Percentiles rank a stretch among this genome's conserved stretches.
These are phyloP conservation scores for Trichoderma asperellum DNA, from an alignment of 2,329 filamentous ascomycete genomes.

Conservation along the genomic window DNA sequence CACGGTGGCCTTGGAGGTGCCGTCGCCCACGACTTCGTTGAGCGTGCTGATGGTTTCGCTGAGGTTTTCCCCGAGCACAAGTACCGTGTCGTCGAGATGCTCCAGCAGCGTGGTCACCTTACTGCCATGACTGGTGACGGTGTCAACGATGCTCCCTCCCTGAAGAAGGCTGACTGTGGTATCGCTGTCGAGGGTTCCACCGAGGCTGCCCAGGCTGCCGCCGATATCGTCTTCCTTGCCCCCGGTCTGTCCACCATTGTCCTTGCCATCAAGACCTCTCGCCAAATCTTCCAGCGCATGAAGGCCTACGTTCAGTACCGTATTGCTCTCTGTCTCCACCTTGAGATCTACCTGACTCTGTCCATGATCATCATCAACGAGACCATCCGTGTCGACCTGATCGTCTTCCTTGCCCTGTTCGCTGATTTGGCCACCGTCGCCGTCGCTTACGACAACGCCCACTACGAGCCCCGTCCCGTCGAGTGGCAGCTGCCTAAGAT, in stretches of 20 bases:
- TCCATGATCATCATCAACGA: conserved; percentile 90
- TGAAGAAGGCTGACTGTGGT: conserved; percentile 94
- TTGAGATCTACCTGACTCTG: conserved; percentile 88
- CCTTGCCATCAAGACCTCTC: conserved; percentile 87
- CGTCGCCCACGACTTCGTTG: conserved; percentile 96
- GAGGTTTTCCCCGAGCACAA: conserved; percentile 96
- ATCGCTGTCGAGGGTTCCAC: conserved; percentile 93
- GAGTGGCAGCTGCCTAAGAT: conserved; percentile 96
- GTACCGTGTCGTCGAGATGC: conserved; percentile 90
- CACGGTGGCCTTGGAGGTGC: conserved; percentile 84
- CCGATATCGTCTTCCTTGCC: conserved; percentile 92
- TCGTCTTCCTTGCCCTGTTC: conserved; percentile 95
- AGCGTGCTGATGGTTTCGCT: conserved; percentile 92
- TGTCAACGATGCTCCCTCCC: conserved; percentile 89
- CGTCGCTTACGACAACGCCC: conserved; percentile 92
- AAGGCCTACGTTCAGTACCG: conserved; percentile 95
- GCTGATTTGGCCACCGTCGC: conserved; percentile 90
- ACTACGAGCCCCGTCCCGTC: conserved; percentile 81
- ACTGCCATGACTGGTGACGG: conserved; percentile 96
- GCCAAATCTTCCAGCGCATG: conserved; percentile 97
- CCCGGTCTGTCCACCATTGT: conserved; percentile 91
- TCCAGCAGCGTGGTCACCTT: conserved; percentile 90
- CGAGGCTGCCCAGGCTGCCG: conserved; percentile 86
- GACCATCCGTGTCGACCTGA: conserved; percentile 80
- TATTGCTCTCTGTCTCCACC: conserved; percentile 87